Percentiles rank a stretch among this genome's conserved stretches.
phyloP scores from a whole-genome alignment of 2,329 filamentous ascomycete species.

The Metarhizium album region DNA sequence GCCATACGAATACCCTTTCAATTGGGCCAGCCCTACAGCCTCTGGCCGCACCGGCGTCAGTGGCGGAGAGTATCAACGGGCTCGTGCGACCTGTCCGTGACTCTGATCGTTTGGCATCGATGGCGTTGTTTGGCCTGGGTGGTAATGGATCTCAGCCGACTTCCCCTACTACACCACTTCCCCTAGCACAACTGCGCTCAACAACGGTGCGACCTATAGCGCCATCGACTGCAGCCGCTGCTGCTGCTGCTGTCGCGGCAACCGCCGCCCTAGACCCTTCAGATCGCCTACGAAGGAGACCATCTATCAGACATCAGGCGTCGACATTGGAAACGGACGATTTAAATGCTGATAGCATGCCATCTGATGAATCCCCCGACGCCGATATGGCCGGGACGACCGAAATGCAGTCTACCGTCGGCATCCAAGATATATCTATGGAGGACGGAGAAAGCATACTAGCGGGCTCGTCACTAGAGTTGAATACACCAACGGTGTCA shows the following conservation, averaged over 20 bases:
- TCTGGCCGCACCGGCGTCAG: conserved; percentile 53
- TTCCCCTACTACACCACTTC: conserved; percentile 76
- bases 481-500: conserved; percentile 69
- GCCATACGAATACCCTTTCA: conserved; percentile 36
- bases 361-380: conserved; percentile 66
- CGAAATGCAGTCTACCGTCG: conserved; percentile 71
- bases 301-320: conserved; percentile 80
- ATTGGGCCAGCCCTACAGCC: conserved; percentile 45
- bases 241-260: conserved; percentile 33
- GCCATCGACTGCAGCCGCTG: conserved; percentile 34
- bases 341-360: conserved; percentile 69
- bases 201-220: conserved; percentile 39
- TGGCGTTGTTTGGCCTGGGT: conserved; percentile 58
- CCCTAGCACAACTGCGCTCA: conserved; percentile 49
- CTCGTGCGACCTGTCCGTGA: conserved; percentile 77
- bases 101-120: conserved; percentile 71
- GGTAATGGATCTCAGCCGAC: conserved; percentile 80
- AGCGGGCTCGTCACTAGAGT: conserved; percentile 60
- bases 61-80: conserved; percentile 58
- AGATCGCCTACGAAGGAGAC: conserved; percentile 54
- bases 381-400: conserved; percentile 70
- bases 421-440: conserved; percentile 72
- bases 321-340: conserved; percentile 89
- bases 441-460: conserved; percentile 74
- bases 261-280: conserved; percentile 39